Evolutionary conservation across 2,329 filamentous ascomycete genomes (phyloP).

Genomic region (Macrophomina tecta): DNA sequence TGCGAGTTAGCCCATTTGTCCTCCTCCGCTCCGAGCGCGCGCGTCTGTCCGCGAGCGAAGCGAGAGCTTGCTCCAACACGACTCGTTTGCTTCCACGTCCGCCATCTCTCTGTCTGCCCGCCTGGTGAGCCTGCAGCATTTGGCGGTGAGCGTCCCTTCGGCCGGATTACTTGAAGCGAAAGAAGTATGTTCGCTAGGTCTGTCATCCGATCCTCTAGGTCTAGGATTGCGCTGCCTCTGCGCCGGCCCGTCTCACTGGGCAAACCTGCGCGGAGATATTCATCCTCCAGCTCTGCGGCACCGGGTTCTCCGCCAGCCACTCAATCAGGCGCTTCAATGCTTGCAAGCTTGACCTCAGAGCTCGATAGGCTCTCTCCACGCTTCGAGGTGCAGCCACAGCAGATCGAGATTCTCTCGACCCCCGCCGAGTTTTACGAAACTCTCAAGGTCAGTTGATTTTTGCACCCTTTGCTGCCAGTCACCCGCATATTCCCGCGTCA

Average conservation of each 20-base stretch:
- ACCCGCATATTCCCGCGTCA: too few relatives aligned
- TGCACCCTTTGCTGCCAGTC: too few relatives aligned
- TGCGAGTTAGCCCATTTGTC: constrained; percentile 14
- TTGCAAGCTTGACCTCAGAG: constrained; percentile 71
- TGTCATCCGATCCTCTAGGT: constrained; percentile 7
- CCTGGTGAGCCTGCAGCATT: not conserved
- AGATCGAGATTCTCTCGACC: constrained; percentile 78
- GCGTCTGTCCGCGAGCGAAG: not conserved
- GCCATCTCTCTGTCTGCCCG: not conserved
- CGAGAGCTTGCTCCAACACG: not conserved
- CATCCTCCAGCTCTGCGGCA: constrained; percentile 39
- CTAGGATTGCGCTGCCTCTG: constrained; percentile 7
- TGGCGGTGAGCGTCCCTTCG: constrained; percentile 8
- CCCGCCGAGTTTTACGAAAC: constrained; percentile 91
- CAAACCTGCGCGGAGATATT: constrained; percentile 40
- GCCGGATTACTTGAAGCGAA: not conserved
- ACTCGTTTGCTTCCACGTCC: constrained; percentile 8
- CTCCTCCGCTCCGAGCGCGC: not conserved
- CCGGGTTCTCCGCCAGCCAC: constrained; percentile 34
- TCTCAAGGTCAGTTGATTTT: constrained; percentile 70
- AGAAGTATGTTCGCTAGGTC: constrained; percentile 26
- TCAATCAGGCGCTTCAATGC: constrained; percentile 58
- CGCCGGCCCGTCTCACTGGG: constrained; percentile 31
- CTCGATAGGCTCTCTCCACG: constrained; percentile 89
- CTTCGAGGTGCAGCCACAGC: constrained; percentile 81